Evolutionary conservation across 306 rosid genomes (phyloP).

Genomic region (Pachyrhizus erosus): DNA sequence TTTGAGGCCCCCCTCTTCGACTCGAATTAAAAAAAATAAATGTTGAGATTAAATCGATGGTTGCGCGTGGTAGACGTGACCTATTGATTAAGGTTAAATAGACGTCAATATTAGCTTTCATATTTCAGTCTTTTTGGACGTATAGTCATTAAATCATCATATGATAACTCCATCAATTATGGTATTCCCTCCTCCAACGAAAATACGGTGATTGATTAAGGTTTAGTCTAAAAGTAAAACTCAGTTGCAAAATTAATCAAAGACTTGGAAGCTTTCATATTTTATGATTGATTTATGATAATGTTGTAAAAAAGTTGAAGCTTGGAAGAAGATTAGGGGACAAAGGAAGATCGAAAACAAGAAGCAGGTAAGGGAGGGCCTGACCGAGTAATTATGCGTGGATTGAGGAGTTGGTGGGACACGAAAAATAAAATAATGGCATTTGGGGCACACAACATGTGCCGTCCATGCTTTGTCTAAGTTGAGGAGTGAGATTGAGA

Average conservation of each 20-base stretch:
- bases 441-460: slow-evolving; percentile 56
- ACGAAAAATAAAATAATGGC: slow-evolving; percentile 52
- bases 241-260: slow-evolving; percentile 11
- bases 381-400: slow-evolving; percentile 66
- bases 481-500: neutral
- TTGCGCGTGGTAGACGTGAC: neutral
- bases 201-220: slow-evolving; percentile 28
- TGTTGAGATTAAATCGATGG: neutral
- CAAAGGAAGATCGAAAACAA: neutral
- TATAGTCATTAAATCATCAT: neutral
- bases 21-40: neutral
- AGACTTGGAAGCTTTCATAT: too few relatives aligned
- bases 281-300: slow-evolving; percentile 26
- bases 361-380: slow-evolving; percentile 21
- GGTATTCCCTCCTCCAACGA: neutral
- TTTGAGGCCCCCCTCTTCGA: neutral
- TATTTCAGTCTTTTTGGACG: neutral
- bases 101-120: slow-evolving; percentile 25
- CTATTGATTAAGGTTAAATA: slow-evolving; percentile 5
- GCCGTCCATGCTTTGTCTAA: slow-evolving; percentile 52
- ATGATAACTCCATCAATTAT: slow-evolving; percentile 1
- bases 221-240: neutral
- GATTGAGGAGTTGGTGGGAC: slow-evolving; percentile 81
- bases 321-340: slow-evolving; percentile 2
- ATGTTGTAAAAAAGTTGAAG: slow-evolving; percentile 29